Conservation (phyloP, 495 filamentous ascomycete species). For the Trichoderma asperelloides region DNA sequence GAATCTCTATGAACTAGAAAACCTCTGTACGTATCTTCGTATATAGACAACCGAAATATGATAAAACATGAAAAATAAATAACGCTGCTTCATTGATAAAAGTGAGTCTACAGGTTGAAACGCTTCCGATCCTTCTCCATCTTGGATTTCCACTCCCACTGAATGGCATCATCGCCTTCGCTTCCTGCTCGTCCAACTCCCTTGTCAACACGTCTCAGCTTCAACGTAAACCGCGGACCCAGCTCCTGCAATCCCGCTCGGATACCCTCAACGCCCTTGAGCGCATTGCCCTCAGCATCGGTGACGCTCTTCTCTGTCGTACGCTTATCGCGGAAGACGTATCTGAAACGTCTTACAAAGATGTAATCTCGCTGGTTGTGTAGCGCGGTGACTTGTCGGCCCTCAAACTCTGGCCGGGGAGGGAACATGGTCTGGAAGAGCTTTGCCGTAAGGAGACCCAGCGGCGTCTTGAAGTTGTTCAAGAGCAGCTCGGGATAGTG, state of each 20-base stretch:
- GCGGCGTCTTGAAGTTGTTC: slow-evolving; percentile 89
- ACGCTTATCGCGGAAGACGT: slow-evolving; percentile 82
- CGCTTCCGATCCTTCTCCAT: slow-evolving; percentile 91
- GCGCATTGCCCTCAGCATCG: slow-evolving; percentile 77
- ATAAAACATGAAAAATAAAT: background rate
- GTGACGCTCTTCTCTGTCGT: slow-evolving; percentile 78
- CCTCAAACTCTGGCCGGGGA: slow-evolving; percentile 67
- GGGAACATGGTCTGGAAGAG: slow-evolving; percentile 81
- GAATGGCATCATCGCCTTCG: slow-evolving; percentile 53
- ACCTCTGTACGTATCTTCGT: background rate
- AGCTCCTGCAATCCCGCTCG: slow-evolving; percentile 78
- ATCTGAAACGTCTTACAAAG: slow-evolving; percentile 82
- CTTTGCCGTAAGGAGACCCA: slow-evolving; percentile 82
- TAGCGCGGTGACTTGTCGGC: slow-evolving; percentile 80
- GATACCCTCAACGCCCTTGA: slow-evolving; percentile 73
- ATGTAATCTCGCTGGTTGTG: slow-evolving; percentile 97
- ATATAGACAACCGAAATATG: background rate
- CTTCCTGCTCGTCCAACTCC: slow-evolving; percentile 75
- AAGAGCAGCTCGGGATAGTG: slow-evolving; percentile 91
- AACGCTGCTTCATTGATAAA: background rate
- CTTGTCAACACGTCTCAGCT: slow-evolving; percentile 84
- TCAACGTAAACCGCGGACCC: slow-evolving; percentile 76
- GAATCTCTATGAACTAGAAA: background rate
- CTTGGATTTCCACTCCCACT: slow-evolving; percentile 88
- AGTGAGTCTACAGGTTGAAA: slow-evolving; percentile 63